Conservation (phyloP, 345 rosid species). For the Ailanthus altissimus region DNA sequence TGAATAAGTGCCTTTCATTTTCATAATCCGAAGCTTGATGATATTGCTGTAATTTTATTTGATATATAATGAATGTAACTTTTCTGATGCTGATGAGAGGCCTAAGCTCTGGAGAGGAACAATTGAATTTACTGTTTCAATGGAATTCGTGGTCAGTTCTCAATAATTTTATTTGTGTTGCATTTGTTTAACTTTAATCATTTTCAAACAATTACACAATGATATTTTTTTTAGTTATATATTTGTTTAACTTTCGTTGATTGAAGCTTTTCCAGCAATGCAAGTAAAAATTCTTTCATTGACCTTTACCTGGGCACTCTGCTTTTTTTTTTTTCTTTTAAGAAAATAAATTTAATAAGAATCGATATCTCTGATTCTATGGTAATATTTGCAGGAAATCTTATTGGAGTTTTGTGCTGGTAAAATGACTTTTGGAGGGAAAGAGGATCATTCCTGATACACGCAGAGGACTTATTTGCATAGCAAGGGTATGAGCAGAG, state of each 20-base stretch:
- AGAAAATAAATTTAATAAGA: too few species aligned
- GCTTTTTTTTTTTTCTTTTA: too few species aligned
- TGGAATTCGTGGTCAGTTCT: too few species aligned
- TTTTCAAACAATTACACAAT: too few species aligned
- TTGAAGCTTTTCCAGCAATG: conserved; percentile 34
- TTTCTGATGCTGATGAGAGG: too few species aligned
- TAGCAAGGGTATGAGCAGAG: conserved; percentile 55
- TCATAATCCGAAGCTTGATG: background rate
- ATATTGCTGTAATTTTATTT: background rate
- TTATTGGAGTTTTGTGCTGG: conserved; percentile 98
- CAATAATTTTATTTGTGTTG: too few species aligned
- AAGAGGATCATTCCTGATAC: conserved; percentile 80
- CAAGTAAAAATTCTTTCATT: conserved; percentile 18
- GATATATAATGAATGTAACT: background rate
- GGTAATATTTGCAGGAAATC: conserved; percentile 47
- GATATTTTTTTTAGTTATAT: too few species aligned
- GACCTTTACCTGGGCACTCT: too few species aligned
- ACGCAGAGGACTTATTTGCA: conserved; percentile 87
- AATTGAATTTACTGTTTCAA: too few species aligned
- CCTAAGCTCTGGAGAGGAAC: too few species aligned
- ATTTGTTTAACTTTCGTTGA: too few species aligned
- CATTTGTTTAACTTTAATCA: too few species aligned
- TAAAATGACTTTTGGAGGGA: conserved; percentile 81
- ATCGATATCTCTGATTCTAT: background rate
- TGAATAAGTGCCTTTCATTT: background rate